Percentiles rank a stretch among this genome's conserved stretches.
These are phyloP conservation scores for Takakia lepidozioides DNA, from an alignment of 225 moss, liverwort and hornwort species.

Conservation along the genomic window DNA sequence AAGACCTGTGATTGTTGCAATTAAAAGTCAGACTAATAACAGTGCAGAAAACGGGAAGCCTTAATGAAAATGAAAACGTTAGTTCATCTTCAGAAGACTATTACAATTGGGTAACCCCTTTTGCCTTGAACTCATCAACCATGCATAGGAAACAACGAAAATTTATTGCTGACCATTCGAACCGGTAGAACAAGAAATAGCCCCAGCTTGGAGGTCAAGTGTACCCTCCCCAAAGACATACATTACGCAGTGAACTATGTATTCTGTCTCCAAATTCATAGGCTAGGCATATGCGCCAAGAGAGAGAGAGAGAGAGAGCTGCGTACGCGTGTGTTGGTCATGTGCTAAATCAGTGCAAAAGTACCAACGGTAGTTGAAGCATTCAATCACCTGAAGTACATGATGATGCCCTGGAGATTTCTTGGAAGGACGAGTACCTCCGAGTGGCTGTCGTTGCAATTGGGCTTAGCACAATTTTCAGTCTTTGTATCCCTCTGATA, in stretches of 20 bases:
- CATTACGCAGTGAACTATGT: too few relatives aligned
- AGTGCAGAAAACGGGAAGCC: too few relatives aligned
- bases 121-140: too few relatives aligned
- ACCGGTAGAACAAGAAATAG: not conserved
- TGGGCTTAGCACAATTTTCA: conserved; percentile 5
- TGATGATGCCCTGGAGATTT: not conserved
- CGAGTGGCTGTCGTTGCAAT: not conserved
- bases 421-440: conserved; percentile 4
- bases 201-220: too few relatives aligned
- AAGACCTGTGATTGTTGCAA: conserved; percentile 13
- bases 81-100: too few relatives aligned
- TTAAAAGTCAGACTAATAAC: too few relatives aligned
- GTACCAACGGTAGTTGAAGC: not conserved
- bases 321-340: too few relatives aligned
- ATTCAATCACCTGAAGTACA: conserved; percentile 4
- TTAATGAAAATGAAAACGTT: too few relatives aligned
- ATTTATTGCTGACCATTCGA: not conserved
- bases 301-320: not conserved
- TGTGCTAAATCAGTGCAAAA: not conserved
- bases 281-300: not conserved
- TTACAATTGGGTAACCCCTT: too few relatives aligned
- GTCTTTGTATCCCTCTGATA: conserved; percentile 4
- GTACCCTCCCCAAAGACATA: too few relatives aligned
- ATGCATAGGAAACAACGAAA: too few relatives aligned
- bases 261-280: not conserved